A percentile compares a stretch with the other conserved stretches of the same genome.
Conservation (phyloP, 495 filamentous ascomycete species). For the Sabuloglossum arenarium region DNA sequence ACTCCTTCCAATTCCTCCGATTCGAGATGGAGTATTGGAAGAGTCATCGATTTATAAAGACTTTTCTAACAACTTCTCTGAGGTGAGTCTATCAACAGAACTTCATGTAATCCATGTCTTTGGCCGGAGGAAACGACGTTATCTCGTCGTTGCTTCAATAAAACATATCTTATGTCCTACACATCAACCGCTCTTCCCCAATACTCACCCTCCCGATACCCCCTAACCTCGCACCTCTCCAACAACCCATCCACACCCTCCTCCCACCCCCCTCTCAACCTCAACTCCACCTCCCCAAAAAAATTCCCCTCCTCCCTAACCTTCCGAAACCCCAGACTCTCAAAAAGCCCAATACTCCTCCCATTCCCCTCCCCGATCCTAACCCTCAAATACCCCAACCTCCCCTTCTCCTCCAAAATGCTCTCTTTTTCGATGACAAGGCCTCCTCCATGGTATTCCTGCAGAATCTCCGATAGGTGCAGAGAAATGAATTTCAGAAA, state of each 20-base stretch:
- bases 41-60: too few species aligned
- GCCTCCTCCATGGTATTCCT: slow-evolving; percentile 31
- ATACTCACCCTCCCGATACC: not conserved
- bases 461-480: slow-evolving; percentile 28
- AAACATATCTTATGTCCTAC: too few species aligned
- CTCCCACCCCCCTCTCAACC: not conserved
- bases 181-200: too few species aligned
- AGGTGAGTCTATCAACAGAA: too few species aligned
- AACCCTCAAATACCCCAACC: slow-evolving; percentile 20
- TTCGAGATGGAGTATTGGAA: too few species aligned
- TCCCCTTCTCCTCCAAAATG: not conserved
- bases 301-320: slow-evolving; percentile 21
- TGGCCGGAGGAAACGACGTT: too few species aligned
- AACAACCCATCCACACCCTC: not conserved
- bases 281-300: slow-evolving; percentile 26
- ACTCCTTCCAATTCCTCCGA: too few species aligned
- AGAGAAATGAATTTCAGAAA: slow-evolving; percentile 44
- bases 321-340: slow-evolving; percentile 23
- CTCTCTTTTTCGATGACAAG: not conserved
- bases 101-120: too few species aligned
- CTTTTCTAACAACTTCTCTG: too few species aligned
- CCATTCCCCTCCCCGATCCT: slow-evolving; percentile 24
- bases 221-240: not conserved
- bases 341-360: slow-evolving; percentile 23
- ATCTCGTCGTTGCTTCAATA: too few species aligned